phyloP scores from a whole-genome alignment of 306 rosid genomes.

The Vicia villosa region DNA sequence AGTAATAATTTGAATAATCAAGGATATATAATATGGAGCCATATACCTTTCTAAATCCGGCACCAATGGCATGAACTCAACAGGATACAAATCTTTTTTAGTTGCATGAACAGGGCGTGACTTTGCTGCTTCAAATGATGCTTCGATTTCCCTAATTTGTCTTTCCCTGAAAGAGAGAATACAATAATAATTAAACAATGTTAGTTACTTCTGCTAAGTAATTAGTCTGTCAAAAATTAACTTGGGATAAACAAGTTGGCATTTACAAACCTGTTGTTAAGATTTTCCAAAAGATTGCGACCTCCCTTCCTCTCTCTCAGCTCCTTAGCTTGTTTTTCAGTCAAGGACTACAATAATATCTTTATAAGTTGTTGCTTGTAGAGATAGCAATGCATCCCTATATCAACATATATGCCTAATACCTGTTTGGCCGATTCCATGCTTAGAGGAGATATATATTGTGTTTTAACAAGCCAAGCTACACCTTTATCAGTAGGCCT shows the following conservation, averaged over 20 bases:
- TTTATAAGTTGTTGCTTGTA: conserved; percentile 28
- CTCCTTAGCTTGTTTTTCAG: conserved; percentile 98
- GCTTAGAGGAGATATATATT: conserved; percentile 96
- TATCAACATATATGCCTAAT: conserved; percentile 22
- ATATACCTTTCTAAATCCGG: conserved; percentile 92
- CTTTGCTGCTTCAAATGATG: conserved; percentile 98
- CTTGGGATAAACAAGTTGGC: conserved; percentile 19
- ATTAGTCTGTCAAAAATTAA: neutral
- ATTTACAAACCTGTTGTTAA: conserved; percentile 63
- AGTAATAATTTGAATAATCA: conserved; percentile 18
- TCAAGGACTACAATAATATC: conserved; percentile 69
- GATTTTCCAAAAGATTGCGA: conserved; percentile 68
- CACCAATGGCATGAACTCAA: conserved; percentile 86
- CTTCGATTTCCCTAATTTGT: conserved; percentile 92
- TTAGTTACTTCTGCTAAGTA: conserved; percentile 13
- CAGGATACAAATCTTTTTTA: conserved; percentile 84
- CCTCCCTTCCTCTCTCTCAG: conserved; percentile 88
- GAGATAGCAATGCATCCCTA: conserved; percentile 26
- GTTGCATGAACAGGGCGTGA: conserved; percentile 87
- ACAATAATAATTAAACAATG: conserved; percentile 22
- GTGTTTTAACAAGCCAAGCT: conserved; percentile 99
- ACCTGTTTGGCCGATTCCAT: conserved; percentile 94
- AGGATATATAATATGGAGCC: conserved; percentile 27
- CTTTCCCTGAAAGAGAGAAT: conserved; percentile 67
- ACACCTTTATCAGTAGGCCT: conserved; percentile 99